phyloP scores from a whole-genome alignment of 768 basidiomycete genomes.

The Mrakia blollopis region DNA sequence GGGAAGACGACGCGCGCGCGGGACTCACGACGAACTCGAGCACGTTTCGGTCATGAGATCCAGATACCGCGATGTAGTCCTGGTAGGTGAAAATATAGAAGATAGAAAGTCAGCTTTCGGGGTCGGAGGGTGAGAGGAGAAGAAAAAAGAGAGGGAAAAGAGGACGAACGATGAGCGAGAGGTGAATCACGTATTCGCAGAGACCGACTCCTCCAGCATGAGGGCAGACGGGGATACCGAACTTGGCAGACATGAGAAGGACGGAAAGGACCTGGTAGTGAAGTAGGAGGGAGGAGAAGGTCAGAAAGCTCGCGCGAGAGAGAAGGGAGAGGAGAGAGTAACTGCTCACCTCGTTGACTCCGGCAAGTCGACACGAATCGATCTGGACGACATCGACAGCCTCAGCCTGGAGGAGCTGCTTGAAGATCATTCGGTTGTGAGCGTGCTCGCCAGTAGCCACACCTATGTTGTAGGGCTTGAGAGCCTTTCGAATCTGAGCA shows the following conservation, averaged over 20 bases:
- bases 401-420: constrained; percentile 77
- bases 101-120: not conserved
- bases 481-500: constrained; percentile 55
- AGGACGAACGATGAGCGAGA: constrained; percentile 55
- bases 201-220: constrained; percentile 93
- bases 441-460: constrained; percentile 94
- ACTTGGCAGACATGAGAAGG: constrained; percentile 86
- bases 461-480: constrained; percentile 74
- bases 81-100: not conserved
- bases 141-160: not conserved
- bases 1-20: not conserved
- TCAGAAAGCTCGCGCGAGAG: no score
- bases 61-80: constrained; percentile 87
- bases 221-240: constrained; percentile 80
- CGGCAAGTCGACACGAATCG: constrained; percentile 87
- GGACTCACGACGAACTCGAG: constrained; percentile 54
- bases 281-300: no score
- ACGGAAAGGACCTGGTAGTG: constrained; percentile 74
- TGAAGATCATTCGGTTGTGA: constrained; percentile 90
- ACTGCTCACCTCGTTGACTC: constrained; percentile 64
- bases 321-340: no score
- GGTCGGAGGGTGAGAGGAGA: not conserved
- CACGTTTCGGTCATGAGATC: constrained; percentile 88
- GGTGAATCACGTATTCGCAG: constrained; percentile 80
- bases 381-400: constrained; percentile 95